Evolutionary conservation across 179 eudicot species (phyloP).

Genomic region (Spergularia azorica): DNA sequence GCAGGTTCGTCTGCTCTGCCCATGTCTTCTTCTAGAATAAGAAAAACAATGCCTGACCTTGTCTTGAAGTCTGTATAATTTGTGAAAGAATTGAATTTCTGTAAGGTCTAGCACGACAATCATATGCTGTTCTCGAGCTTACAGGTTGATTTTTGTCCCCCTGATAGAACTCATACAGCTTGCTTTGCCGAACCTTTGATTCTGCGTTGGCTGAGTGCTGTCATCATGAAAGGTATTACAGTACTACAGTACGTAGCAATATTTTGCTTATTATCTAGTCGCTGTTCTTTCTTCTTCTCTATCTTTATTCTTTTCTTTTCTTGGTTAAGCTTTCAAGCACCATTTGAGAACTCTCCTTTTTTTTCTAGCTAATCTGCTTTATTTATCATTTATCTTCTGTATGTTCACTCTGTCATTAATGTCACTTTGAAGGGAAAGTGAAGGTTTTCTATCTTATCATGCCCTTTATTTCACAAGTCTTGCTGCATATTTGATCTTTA

Average conservation of each 20-base stretch:
- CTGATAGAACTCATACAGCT: slow-evolving; percentile 72
- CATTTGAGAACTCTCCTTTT: too few relatives aligned
- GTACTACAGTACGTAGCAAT: not conserved
- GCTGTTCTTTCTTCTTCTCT: too few relatives aligned
- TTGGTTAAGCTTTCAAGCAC: too few relatives aligned
- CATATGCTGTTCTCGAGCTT: slow-evolving; percentile 1
- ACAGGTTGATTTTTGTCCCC: slow-evolving; percentile 17
- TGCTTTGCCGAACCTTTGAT: slow-evolving; percentile 87
- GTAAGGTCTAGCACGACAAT: not conserved
- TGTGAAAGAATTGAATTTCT: not conserved
- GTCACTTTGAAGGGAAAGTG: not conserved
- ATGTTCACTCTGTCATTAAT: not conserved
- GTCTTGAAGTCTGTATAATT: slow-evolving; percentile 5
- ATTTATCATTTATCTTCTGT: not conserved
- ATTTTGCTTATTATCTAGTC: not conserved
- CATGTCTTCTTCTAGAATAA: not conserved
- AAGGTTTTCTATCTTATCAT: not conserved
- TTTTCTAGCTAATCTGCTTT: not conserved
- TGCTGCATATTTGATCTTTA: not conserved
- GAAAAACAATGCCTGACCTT: not conserved
- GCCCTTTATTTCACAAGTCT: not conserved
- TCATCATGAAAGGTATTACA: slow-evolving; percentile 82
- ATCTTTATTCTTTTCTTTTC: too few relatives aligned
- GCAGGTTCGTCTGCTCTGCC: slow-evolving; percentile 55
- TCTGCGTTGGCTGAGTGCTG: slow-evolving; percentile 89